Percentiles rank a stretch among this genome's conserved stretches.
phyloP scores from a whole-genome alignment of 73 alveolate genomes.

The Tetrahymena thermophila region DNA sequence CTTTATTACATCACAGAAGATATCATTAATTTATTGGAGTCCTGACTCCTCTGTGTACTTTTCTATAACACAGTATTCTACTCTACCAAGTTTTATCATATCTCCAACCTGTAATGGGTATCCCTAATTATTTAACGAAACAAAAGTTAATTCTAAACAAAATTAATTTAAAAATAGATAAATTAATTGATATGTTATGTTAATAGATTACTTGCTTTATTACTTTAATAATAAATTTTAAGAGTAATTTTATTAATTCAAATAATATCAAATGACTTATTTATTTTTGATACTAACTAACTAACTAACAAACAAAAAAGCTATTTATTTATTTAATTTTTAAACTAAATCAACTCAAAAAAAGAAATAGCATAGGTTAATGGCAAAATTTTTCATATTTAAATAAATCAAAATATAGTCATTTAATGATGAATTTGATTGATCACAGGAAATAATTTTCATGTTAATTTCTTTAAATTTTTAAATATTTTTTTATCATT shows the following conservation, averaged over 20 bases:
- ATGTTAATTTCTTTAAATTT: neutral
- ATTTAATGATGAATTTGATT: too few species aligned
- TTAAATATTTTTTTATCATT: constrained; percentile 3
- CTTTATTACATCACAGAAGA: neutral
- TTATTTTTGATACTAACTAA: neutral
- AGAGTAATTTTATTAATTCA: neutral
- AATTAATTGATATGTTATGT: too few species aligned
- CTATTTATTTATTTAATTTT: too few species aligned
- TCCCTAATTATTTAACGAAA: neutral
- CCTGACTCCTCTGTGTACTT: neutral
- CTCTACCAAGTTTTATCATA: constrained; percentile 32
- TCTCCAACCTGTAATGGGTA: constrained; percentile 23
- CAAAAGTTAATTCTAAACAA: neutral
- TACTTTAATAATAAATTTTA: too few species aligned
- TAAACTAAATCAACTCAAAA: too few species aligned
- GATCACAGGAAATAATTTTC: too few species aligned
- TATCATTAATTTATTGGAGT: neutral
- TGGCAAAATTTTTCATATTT: too few species aligned
- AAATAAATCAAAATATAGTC: too few species aligned
- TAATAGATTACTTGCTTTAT: too few species aligned
- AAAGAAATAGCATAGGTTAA: too few species aligned
- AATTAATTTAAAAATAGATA: neutral
- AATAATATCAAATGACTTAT: neutral
- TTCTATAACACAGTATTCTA: constrained; percentile 25
- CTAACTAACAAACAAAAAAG: too few species aligned